Percentiles rank a stretch among this genome's conserved stretches.
Evolutionary conservation across 148 eudicot species (phyloP).

Genomic region (Drosera capensis): DNA sequence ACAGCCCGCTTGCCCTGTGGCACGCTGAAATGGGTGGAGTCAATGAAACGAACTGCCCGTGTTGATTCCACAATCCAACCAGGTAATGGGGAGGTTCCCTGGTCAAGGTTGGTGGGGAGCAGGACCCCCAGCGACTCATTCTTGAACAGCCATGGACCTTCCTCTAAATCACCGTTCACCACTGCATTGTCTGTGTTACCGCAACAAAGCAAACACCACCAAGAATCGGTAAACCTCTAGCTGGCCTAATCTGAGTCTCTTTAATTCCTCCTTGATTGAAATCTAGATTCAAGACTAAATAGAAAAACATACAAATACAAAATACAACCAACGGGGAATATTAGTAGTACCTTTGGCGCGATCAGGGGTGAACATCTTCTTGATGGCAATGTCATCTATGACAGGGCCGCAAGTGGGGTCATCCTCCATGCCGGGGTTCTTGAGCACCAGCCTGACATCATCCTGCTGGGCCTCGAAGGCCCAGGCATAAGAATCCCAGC

Average conservation of each 20-base stretch:
- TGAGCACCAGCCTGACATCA: constrained; percentile 30
- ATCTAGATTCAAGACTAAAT: not conserved
- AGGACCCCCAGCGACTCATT: constrained; percentile 78
- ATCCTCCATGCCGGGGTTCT: constrained; percentile 90
- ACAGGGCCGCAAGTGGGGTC: constrained; percentile 98
- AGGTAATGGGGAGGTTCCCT: constrained; percentile 62
- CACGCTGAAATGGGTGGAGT: constrained; percentile 60
- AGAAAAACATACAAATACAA: not conserved
- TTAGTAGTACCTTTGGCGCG: constrained; percentile 40
- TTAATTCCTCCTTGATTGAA: too few relatives aligned
- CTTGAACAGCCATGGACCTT: constrained; percentile 84
- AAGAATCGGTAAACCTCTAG: too few relatives aligned
- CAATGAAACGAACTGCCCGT: constrained; percentile 79
- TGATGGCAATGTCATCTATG: constrained; percentile 75
- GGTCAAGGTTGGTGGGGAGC: constrained; percentile 86
- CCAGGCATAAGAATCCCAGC: constrained; percentile 97
- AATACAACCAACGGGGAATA: not conserved
- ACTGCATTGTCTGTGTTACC: constrained; percentile 54
- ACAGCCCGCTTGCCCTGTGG: constrained; percentile 82
- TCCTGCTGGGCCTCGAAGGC: constrained; percentile 63
- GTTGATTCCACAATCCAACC: constrained; percentile 97
- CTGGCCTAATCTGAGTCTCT: not conserved
- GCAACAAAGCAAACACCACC: not conserved
- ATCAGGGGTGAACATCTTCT: constrained; percentile 71
- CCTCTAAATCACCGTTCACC: constrained; percentile 83